Base-by-base conservation (phyloP, 768 basidiomycete species). In the Mycena kentingensis region DNA sequence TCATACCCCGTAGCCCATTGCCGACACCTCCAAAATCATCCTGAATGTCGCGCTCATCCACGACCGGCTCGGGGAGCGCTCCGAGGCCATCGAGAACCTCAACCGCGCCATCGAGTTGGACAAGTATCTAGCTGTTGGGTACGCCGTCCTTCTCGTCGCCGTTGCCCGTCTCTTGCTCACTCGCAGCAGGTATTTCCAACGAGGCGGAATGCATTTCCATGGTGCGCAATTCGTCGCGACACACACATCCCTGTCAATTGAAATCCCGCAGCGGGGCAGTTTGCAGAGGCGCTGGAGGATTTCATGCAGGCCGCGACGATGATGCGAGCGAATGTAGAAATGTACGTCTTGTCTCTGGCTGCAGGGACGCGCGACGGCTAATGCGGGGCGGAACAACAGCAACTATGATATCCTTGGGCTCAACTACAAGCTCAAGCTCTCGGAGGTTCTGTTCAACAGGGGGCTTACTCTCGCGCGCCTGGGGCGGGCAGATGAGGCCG, bases 21-120 rank as follows among this genome's bases (percentile, higher is more conserved):
- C 56, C 4, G 54, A 54, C 29, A 54, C 51, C 0, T 43, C 81
- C 44, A 84, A 85, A 70, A 83, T 88, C 57, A 72, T 80, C 55
- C 78, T 81, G 45, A 89, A 89, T 66, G 79, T 88, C 55, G 87
- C 79, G 11, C 72, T 89, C 60, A 83, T 89, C 60, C 77, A 82
- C 45, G 85, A 85, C 16, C 85, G 82, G 6, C 71, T 82, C 2
- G 82, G 84, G 45, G 76, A 83, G 54, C 82, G 85, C 55, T 76
- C 78, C 46, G 68, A 73, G 1, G 85, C 85, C 18, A 73, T 87
- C 29, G 71, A 82, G 50, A 70, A 77, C 55, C 86, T 87, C 64
- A 63, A 67, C 10, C 72, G 72, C 6, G 87, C 88, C 2, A 78
- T 75, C 7, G 65, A 67, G 46, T 70, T 86, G 49, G 87, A 90